Conservation (phyloP, 495 filamentous ascomycete species). For the Margaritispora aquatica region DNA sequence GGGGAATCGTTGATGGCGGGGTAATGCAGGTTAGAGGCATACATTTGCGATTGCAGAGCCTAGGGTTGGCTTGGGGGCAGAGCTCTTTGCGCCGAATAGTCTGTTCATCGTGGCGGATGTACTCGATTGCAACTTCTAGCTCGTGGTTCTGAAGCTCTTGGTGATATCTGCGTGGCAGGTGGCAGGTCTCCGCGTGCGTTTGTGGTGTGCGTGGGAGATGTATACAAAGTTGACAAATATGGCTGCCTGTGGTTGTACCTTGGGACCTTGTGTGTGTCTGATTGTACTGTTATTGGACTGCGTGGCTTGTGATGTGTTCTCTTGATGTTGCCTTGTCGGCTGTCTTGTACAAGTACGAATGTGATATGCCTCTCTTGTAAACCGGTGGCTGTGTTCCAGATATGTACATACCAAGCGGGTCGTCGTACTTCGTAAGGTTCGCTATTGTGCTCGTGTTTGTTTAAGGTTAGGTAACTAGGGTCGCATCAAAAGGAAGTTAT, state of each 20-base stretch:
- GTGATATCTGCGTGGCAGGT: background rate
- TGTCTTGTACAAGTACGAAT: too few species aligned
- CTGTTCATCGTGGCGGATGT: constrained; percentile 68
- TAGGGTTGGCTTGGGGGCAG: constrained; percentile 87
- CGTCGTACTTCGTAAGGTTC: too few species aligned
- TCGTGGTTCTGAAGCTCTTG: background rate
- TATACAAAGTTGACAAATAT: background rate
- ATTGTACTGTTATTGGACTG: background rate
- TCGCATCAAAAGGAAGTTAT: background rate
- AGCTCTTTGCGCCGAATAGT: constrained; percentile 84
- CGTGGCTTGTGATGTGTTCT: constrained; percentile 1
- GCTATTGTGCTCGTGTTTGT: too few species aligned
- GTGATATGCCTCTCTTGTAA: too few species aligned
- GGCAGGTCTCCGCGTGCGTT: too few species aligned
- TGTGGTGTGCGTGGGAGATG: background rate
- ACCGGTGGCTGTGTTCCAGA: too few species aligned
- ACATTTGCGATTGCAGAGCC: constrained; percentile 81
- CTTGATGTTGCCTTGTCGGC: background rate
- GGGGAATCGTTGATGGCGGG: background rate
- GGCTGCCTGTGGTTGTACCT: background rate
- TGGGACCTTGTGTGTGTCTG: background rate
- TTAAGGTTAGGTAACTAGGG: too few species aligned
- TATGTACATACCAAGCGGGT: too few species aligned
- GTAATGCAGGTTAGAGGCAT: constrained; percentile 16
- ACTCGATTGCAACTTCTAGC: background rate